A percentile compares a stretch with the other conserved stretches of the same genome.
phyloP scores from a whole-genome alignment of 257 asterid species.

The Schizonepeta tenuifolia region DNA sequence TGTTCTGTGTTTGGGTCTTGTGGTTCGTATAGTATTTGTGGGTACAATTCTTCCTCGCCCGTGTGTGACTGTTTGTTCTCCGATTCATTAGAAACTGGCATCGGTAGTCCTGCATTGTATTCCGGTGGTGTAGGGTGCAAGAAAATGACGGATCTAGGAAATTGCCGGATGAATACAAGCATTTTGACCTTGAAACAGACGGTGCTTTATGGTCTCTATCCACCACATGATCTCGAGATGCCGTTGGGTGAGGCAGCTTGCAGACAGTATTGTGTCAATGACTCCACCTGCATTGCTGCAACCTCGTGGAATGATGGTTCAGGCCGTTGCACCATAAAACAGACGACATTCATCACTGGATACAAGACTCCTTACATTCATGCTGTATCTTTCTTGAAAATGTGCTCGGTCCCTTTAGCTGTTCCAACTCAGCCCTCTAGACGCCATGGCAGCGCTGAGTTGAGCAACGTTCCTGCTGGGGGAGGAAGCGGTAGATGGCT shows the following conservation, averaged over 20 bases:
- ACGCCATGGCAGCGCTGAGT: constrained; percentile 25
- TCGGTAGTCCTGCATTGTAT: constrained; percentile 27
- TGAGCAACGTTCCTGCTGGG: constrained; percentile 20
- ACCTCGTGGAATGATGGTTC: constrained; percentile 72
- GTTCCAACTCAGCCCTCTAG: constrained; percentile 48
- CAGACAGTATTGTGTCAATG: constrained; percentile 50
- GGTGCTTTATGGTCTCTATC: constrained; percentile 68
- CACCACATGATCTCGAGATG: constrained; percentile 54
- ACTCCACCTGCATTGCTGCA: constrained; percentile 57
- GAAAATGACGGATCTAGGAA: constrained; percentile 62
- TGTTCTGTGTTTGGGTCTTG: constrained; percentile 67
- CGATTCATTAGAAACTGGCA: constrained; percentile 34
- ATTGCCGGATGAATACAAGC: constrained; percentile 59
- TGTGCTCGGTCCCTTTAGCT: constrained; percentile 65
- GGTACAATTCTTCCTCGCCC: constrained; percentile 56
- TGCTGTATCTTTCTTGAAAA: constrained; percentile 61
- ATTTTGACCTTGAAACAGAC: constrained; percentile 53
- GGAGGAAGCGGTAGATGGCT: constrained; percentile 43
- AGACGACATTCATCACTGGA: constrained; percentile 58
- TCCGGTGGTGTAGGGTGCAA: constrained; percentile 48
- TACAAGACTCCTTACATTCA: constrained; percentile 47
- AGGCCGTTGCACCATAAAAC: constrained; percentile 56
- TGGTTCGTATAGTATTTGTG: constrained; percentile 63
- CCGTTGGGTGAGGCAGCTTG: constrained; percentile 60
- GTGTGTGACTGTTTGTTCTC: constrained; percentile 60